Percentiles rank a stretch among this genome's conserved stretches.
phyloP scores from a whole-genome alignment of 345 rosid genomes.

The Eucalyptus pumila region DNA sequence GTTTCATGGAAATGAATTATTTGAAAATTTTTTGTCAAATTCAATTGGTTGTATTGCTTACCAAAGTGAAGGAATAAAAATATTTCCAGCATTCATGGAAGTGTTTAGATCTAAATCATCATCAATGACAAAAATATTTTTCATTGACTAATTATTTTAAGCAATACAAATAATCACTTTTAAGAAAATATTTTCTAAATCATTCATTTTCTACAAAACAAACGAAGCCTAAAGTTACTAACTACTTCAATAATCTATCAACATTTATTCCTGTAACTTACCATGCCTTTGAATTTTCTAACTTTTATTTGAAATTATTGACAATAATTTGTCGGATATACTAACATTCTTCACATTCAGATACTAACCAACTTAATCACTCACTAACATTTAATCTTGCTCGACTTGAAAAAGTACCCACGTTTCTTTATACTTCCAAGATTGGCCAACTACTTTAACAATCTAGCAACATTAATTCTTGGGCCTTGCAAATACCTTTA shows the following conservation, averaged over 20 bases:
- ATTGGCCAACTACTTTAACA: neutral
- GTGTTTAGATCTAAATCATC: neutral
- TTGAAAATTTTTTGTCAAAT: neutral
- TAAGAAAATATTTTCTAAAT: too few species aligned
- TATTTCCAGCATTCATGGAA: neutral
- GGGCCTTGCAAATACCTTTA: neutral
- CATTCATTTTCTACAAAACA: neutral
- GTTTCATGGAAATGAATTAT: too few species aligned
- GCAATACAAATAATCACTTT: too few species aligned
- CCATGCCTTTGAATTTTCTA: neutral
- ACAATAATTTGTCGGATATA: neutral
- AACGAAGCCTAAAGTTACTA: neutral
- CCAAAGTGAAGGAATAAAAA: neutral
- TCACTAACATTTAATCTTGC: neutral
- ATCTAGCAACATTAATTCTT: neutral
- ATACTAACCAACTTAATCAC: neutral
- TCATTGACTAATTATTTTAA: neutral
- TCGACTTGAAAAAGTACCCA: neutral
- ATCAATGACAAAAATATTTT: too few species aligned
- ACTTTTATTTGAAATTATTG: neutral
- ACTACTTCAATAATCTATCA: neutral
- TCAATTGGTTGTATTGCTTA: neutral
- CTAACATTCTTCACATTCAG: neutral
- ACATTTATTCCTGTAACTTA: neutral
- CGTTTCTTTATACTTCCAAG: neutral